Base-by-base conservation (phyloP, 2,329 filamentous ascomycete genomes). In the Malbranchea zuffiana region DNA sequence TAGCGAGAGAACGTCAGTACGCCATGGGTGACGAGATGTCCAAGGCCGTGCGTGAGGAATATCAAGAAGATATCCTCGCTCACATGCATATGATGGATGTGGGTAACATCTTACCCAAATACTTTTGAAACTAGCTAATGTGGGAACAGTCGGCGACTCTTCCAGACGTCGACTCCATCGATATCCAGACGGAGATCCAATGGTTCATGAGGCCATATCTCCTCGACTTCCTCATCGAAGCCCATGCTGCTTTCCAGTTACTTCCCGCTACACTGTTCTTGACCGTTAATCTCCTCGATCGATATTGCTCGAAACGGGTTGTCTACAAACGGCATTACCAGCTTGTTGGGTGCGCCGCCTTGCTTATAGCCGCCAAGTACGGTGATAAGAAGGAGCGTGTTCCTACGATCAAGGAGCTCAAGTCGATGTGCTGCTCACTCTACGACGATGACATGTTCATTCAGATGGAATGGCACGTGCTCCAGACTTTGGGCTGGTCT, bases 381-480 rank as follows among this genome's bases (percentile, higher is more conserved):
- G 88, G 88, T 41, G 90, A 98, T 66, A 88, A 90, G 70, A 98
- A 98, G 69, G 90, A 98, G 56, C 78, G 87, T 35, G 90, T 98
- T n/a, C 90, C 90, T 3, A 90, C 92, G 47, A 92, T 98, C 57
- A 79, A 85, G 57, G 90, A 98, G 60, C 71, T 98, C 47, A 94
- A 94, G 72, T 92, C 88, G 49, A 96, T 98, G 90, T 98, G 90
- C 73, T 96, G 90, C 65, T 87, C 83, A 24, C 74, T 96, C 25
- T 98, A 98, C 65, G 90, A 98, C 53, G 86, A 94, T 33, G 88
- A 94, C 66, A 98, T 98, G 90, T 98, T 98, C 66, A 88, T 87
- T 7, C 90, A 98, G 63, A 98, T 98, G 90, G 90, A 98, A 67
- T 96, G 92, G 87, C 90, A 98, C 61, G 88, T 98, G 24, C 74